phyloP scores from a whole-genome alignment of 345 rosid species.

The Aquilaria sinensis region DNA sequence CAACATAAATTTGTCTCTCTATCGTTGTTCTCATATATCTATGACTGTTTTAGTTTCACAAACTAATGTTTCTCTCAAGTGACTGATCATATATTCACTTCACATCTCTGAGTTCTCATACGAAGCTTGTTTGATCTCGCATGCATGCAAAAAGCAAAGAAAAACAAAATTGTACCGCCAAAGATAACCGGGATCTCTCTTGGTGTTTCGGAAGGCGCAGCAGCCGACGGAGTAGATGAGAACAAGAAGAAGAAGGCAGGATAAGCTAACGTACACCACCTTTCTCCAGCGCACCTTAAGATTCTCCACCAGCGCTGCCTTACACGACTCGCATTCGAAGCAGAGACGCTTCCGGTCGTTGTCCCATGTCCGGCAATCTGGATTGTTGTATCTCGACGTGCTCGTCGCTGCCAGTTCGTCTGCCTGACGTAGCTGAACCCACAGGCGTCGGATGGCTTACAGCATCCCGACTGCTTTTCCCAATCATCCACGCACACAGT shows the following conservation, averaged over 20 bases:
- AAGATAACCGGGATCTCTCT: too few relatives aligned
- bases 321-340: slow-evolving; percentile 78
- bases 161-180: too few relatives aligned
- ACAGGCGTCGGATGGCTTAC: slow-evolving; percentile 81
- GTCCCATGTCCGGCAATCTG: slow-evolving; percentile 59
- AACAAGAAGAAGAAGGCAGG: slow-evolving; percentile 64
- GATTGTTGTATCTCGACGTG: slow-evolving; percentile 19
- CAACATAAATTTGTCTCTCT: too few relatives aligned
- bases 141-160: too few relatives aligned
- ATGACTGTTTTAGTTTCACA: too few relatives aligned
- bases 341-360: slow-evolving; percentile 35
- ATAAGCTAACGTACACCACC: slow-evolving; percentile 52
- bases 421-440: slow-evolving; percentile 47
- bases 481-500: too few relatives aligned
- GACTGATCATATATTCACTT: too few relatives aligned
- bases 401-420: slow-evolving; percentile 38
- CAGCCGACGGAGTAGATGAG: slow-evolving; percentile 65
- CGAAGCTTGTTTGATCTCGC: too few relatives aligned
- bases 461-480: slow-evolving; percentile 60
- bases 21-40: too few relatives aligned
- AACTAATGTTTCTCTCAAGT: too few relatives aligned
- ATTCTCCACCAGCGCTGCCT: slow-evolving; percentile 76
- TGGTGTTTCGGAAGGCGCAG: slow-evolving; percentile 83
- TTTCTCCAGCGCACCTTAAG: slow-evolving; percentile 67
- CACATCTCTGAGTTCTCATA: too few relatives aligned